phyloP scores from a whole-genome alignment of 75 land plant genomes.

The Picea sitchensis region DNA sequence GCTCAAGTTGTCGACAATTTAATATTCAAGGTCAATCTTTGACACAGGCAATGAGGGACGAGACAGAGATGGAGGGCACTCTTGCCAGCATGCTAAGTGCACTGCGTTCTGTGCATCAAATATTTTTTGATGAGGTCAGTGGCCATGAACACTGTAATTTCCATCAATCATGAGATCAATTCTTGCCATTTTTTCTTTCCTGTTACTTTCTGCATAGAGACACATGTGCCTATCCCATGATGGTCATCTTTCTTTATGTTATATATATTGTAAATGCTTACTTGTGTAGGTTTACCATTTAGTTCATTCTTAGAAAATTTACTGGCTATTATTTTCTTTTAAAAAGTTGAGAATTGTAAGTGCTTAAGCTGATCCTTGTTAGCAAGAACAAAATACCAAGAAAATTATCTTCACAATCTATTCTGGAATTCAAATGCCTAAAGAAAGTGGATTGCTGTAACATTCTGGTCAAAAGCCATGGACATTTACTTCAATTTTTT shows the following conservation, averaged over 20 bases:
- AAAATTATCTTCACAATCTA: not conserved
- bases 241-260: not conserved
- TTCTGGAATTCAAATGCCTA: not conserved
- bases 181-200: too few species aligned
- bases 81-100: slow-evolving; percentile 69
- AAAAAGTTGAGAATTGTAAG: not conserved
- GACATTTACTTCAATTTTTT: not conserved
- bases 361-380: too few species aligned
- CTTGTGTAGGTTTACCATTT: not conserved
- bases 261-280: not conserved
- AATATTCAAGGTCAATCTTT: slow-evolving; percentile 52
- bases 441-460: not conserved
- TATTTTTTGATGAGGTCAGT: slow-evolving; percentile 56
- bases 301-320: not conserved
- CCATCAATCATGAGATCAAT: too few species aligned
- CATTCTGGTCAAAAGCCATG: not conserved
- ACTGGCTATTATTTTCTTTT: not conserved
- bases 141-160: too few species aligned
- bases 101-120: slow-evolving; percentile 59
- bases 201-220: too few species aligned
- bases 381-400: not conserved
- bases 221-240: too few species aligned
- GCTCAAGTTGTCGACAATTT: slow-evolving; percentile 78
- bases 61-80: slow-evolving; percentile 82
- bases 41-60: slow-evolving; percentile 67